Evolutionary conservation across 768 basidiomycete species (phyloP), one percentile per base, ranked within the genome.

Genomic region (Gyrodon lividus): DNA sequence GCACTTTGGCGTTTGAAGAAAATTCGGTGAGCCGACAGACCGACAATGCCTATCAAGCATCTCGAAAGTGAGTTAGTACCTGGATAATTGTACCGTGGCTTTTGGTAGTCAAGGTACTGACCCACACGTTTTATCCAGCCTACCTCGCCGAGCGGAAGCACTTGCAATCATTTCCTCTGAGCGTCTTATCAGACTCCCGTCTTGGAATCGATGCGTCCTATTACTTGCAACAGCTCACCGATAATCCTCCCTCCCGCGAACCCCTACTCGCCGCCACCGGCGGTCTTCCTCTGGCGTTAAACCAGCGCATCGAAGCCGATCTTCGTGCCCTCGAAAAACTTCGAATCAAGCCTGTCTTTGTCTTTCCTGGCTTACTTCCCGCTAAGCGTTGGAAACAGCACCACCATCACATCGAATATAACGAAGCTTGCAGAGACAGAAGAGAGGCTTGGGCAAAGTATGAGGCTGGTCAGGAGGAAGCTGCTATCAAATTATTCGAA

Each of bases 261-360:
- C 89, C 94, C 13, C 81, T 98, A 30, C 82, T 98, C 12, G 90
- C 95, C 0, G 94, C 96, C 1, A 96, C 95, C 2, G 97, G 97
- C 17, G 97, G 97, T 34, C 81, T 95, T 16, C 97, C 96, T 1
- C 80, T 98, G 51, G 87, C 92, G 42, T 79, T 99, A 49, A 87
- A 86, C 20, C 78, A 81, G 59, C 87, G 91, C 57, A 92, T 99
- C 68, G 95, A 98, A 72, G 77, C 84, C 34, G 95, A 99, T 76
- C 77, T 98, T 41, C 88, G 95, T 43, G 76, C 81, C 13, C 86
- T 98, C 65, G 94, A 97, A 77, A 87, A 86, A 72, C 76, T 90
- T 30, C 86, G 81, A 59, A 98, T 99, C 78, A 97, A 96, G 67
- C 97, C 97, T 19, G 92, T 99, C n/a, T 96, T 99, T 62, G 92